Evolutionary conservation across 495 filamentous ascomycete genomes (phyloP), one percentile per base, ranked within the genome.

Genomic region (Penicillium subrubescens): DNA sequence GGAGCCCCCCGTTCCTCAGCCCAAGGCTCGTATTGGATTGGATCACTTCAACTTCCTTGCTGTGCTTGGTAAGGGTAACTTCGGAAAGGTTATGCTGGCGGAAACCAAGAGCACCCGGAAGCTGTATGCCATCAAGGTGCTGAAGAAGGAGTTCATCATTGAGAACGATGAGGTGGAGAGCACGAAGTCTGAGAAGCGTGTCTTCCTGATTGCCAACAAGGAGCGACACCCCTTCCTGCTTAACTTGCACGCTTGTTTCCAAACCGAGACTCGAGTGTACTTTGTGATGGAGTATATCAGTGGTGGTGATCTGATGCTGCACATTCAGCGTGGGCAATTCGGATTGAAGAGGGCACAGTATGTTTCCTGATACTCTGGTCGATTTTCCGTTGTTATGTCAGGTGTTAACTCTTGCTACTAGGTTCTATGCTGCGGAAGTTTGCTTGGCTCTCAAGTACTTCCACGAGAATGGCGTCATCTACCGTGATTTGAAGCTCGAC

Each of bases 201-300:
- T 99, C 35, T 94, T 98, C 79, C 78, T 99, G 69, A 88, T 99
- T 74, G 95, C 95, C 21, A 99, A 99, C 79, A 96, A 97, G 76
- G 95, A 98, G 71, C 90, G 92, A 4, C 95, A 99, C 74, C 95
- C 95, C 0, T 99, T 99, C 86, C 81, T 99, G 64, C 87, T 96
- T 41, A 98, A 91, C 72, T 81, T 99, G 50, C 94, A 98, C 71
- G 96, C 95, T 61, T 99, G 96, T 83, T 99, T 99, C 86, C 95
- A 99, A 80, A 99, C 95, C 0, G 95, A 99, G 77, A 99, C 95
- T 14, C 82, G 95, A 68, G 93, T 99, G 17, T 99, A 99, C 81
- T 99, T 99, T 72, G 95, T 99, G 68, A 98, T 98, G 94, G 96
- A 99, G 79, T 99, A 99, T 74, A 94, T 99, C 67, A 97, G 94